Evolutionary conservation across 2,329 filamentous ascomycete species (phyloP), one percentile per base, ranked within the genome.

Genomic region (Neoscytalidium dimidiatum): DNA sequence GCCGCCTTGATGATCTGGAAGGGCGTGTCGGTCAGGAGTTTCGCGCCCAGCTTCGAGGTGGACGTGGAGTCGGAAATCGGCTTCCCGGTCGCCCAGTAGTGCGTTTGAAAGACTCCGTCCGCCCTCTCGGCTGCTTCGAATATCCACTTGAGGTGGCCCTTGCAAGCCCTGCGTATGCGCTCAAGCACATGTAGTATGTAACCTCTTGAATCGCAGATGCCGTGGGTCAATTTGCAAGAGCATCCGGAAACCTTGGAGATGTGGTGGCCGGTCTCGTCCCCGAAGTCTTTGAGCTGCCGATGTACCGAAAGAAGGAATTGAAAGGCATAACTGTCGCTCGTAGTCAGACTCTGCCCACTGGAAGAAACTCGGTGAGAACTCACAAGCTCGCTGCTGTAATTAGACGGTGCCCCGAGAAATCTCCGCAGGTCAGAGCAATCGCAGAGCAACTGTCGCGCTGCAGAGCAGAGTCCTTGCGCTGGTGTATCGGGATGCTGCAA

Each of bases 351-450:
- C 14, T 2, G 11, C n/a, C n/a, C n/a, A n/a, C 3, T 11, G n/a
- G 3, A n/a, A 33, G 3, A 31, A 21, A 11, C 3, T 6, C 5
- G 1, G 4, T 1, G 26, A 5, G 6, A 31, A 23, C n/a, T 46
- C 35, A 67, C 66, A 68, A 66, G 23, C 62, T 68, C 11, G 67
- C 62, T 14, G 56, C 46, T 4, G 67, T 52, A 4, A 49, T 31
- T 26, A 68, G 33, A 2, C 61, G 64, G 23, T 68, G 67, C 3
- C 66, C 67, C 35, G 67, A 65, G 8, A 67, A 58, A 17, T 68
- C 67, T 31, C 67, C 67, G 41, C 67, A 68, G 1, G 67, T 68
- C 13, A 68, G 13, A 23, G 61, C 67, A 43, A 66, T 49, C 2
- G 38, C 23, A 17, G 33, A 23, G n/a, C 23, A 41, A 17, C 17